A percentile compares a stretch with the other conserved stretches of the same genome.
Evolutionary conservation across 192 early-diverging fungal species (phyloP).

Genomic region (Coemansia sp.): DNA sequence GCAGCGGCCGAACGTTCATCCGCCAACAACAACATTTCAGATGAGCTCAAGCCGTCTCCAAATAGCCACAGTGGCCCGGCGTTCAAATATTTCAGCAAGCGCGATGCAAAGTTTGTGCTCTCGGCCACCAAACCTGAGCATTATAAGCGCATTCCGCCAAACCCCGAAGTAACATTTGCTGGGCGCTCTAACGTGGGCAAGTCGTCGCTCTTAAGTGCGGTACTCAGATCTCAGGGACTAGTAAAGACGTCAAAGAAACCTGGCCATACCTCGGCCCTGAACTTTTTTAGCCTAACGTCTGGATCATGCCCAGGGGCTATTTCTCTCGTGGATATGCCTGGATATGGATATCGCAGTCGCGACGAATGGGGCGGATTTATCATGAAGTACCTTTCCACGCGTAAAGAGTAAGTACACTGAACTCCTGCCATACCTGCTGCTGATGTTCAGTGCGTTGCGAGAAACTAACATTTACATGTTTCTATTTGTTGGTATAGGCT

Average conservation of each 20-base stretch:
- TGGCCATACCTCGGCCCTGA: constrained; percentile 49
- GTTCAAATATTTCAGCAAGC: constrained; percentile 34
- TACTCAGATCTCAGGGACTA: constrained; percentile 36
- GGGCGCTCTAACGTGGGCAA: constrained; percentile 61
- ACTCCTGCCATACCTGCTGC: neutral
- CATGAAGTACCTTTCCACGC: constrained; percentile 42
- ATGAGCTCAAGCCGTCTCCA: neutral
- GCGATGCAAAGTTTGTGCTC: constrained; percentile 47
- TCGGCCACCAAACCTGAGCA: constrained; percentile 36
- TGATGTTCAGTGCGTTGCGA: neutral
- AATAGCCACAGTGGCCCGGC: constrained; percentile 3
- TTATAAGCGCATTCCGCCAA: constrained; percentile 17
- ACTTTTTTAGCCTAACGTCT: constrained; percentile 47
- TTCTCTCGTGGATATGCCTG: constrained; percentile 60
- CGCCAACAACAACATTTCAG: neutral
- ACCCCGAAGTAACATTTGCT: constrained; percentile 55
- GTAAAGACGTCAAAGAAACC: constrained; percentile 58
- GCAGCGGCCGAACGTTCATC: neutral
- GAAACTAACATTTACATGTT: neutral
- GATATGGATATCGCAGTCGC: constrained; percentile 59
- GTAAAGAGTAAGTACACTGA: constrained; percentile 34
- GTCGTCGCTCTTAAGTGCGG: constrained; percentile 53
- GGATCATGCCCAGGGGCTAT: constrained; percentile 20
- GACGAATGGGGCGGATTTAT: constrained; percentile 58
- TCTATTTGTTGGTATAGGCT: constrained; percentile 24